Base-by-base conservation (phyloP, 2,329 filamentous ascomycete species). In the Talaromyces sp. region DNA sequence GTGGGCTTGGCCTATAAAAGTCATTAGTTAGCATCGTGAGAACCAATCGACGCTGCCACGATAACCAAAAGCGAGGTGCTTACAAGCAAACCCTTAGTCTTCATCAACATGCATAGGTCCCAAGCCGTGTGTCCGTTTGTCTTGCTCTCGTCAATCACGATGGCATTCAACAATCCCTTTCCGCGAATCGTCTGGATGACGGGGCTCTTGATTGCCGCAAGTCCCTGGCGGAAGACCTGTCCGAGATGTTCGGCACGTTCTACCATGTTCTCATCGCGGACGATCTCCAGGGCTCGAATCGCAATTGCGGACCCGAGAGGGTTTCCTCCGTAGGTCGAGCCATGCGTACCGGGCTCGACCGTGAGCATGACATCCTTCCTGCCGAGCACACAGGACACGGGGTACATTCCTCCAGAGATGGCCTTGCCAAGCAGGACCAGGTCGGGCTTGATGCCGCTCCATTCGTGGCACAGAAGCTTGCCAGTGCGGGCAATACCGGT, bases 341-440 rank as follows among this genome's bases (percentile, higher is more conserved):
- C 94, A 77, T 99, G 94, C 27, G 94, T 97, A 62, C 94, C 94
- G 27, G 94, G 91, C 81, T 99, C 94, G 65, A 99, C 83, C 10
- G 93, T 94, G 66, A 97, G 84, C 92, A 99, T 97, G 65, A 97
- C 83, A 60, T 97, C 92, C 78, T 89, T 92, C 69, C 87, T 87
- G 63, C 89, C 88, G 57, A 99, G 83, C 54, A 99, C 92, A 69
- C 88, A 92, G 63, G 92, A 96, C 61, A 99, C 94, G n/a, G 94
- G 94, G 79, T 99, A 99, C 89, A 97, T 94, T 75, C 94, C 94
- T 65, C 94, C 94, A 35, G 92, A 96, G 74, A 99, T 96, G 67
- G 94, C 94, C 81, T 99, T 99, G 72, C 94, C 94, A 35, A 99
- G 86, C 54, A 96, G 88, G 26, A 99, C 89, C 70, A 99, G 84